Conservation (phyloP, 495 filamentous ascomycete genomes). For the Penicillium riverlandense region DNA sequence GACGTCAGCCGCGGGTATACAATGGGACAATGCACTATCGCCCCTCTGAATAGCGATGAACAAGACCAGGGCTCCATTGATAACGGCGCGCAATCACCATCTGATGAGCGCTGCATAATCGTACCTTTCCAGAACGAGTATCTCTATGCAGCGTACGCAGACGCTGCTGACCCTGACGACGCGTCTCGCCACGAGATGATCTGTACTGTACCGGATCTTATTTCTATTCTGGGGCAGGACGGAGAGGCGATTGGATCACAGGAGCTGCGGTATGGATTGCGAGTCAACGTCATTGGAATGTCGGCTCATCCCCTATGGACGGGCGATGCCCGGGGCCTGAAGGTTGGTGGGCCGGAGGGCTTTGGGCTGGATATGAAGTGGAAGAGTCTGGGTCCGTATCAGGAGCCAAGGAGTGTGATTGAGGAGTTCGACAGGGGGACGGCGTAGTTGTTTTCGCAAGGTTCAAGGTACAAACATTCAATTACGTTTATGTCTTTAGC, state of each 20-base stretch:
- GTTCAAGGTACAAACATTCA: no score
- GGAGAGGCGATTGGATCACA: slow-evolving; percentile 25
- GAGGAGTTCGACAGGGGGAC: slow-evolving; percentile 9
- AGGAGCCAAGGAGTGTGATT: slow-evolving; percentile 15
- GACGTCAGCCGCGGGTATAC: slow-evolving; percentile 44
- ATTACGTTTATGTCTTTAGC: no score
- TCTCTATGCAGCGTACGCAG: slow-evolving; percentile 39
- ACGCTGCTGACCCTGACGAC: slow-evolving; percentile 2
- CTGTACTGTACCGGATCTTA: slow-evolving; percentile 28
- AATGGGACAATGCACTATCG: slow-evolving; percentile 49
- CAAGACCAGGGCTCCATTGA: background rate
- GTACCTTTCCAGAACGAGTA: slow-evolving; percentile 63
- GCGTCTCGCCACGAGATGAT: slow-evolving; percentile 16
- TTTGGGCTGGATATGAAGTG: slow-evolving; percentile 20
- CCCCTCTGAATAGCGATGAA: slow-evolving; percentile 19
- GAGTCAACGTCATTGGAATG: slow-evolving; percentile 29
- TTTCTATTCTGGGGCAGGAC: slow-evolving; percentile 22
- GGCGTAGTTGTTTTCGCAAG: no score
- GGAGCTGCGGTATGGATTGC: slow-evolving; percentile 28
- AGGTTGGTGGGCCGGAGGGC: slow-evolving; percentile 26
- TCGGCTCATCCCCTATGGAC: slow-evolving; percentile 29
- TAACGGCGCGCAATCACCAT: no score
- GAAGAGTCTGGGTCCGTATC: slow-evolving; percentile 15
- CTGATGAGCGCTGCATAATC: slow-evolving; percentile 25
- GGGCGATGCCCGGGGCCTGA: slow-evolving; percentile 18